These are phyloP conservation scores for Hura crepitans DNA, from an alignment of 441 rosid species.

Conservation along the genomic window DNA sequence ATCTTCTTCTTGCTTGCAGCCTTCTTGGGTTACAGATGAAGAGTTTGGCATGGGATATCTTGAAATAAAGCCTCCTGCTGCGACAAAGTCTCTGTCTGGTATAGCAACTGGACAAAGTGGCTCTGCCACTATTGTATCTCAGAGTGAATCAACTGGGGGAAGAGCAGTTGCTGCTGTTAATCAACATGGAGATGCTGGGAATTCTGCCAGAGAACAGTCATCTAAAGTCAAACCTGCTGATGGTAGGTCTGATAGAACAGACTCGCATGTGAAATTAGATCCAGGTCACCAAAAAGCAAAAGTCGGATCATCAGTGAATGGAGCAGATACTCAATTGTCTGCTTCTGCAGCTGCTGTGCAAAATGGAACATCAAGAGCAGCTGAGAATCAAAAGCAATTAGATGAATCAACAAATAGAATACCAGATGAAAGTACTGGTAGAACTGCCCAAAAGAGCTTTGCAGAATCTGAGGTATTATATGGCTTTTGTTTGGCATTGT, in stretches of 20 bases:
- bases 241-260: constrained; percentile 65
- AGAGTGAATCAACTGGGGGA: constrained; percentile 53
- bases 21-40: constrained; percentile 98
- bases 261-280: constrained; percentile 59
- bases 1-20: constrained; percentile 45
- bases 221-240: constrained; percentile 60
- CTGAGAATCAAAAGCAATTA: constrained; percentile 51
- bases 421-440: constrained; percentile 47
- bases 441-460: constrained; percentile 49
- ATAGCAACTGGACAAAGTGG: constrained; percentile 46
- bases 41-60: constrained; percentile 99
- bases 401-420: constrained; percentile 49
- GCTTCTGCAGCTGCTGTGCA: constrained; percentile 36
- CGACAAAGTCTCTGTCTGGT: constrained; percentile 51
- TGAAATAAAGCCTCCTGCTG: constrained; percentile 71
- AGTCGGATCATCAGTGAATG: constrained; percentile 48
- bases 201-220: constrained; percentile 54
- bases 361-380: constrained; percentile 35
- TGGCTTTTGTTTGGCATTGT: not conserved
- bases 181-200: constrained; percentile 61
- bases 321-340: constrained; percentile 49
- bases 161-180: constrained; percentile 33
- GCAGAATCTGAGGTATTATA: constrained; percentile 71
- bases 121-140: constrained; percentile 45
- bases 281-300: constrained; percentile 55